Percentiles rank a stretch among this genome's conserved stretches.
phyloP scores from a whole-genome alignment of 257 asterid genomes.

The Orobanche coerulescens region DNA sequence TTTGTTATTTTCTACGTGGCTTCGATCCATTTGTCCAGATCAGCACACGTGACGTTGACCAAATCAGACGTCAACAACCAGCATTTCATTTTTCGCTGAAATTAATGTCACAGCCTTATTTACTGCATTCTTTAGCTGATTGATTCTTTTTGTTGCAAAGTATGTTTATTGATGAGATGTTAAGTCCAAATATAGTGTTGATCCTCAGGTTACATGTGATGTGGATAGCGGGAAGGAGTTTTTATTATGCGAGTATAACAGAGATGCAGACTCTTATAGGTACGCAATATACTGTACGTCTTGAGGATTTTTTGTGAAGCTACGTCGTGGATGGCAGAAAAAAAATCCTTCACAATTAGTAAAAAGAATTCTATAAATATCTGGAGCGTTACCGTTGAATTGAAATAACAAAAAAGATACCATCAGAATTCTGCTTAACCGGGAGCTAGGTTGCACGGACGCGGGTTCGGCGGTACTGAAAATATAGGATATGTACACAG shows the following conservation, averaged over 20 bases:
- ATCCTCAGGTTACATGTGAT: constrained; percentile 71
- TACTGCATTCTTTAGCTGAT: not conserved
- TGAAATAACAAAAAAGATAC: not conserved
- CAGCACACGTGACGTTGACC: too few relatives aligned
- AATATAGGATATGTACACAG: too few relatives aligned
- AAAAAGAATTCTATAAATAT: not conserved
- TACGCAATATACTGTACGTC: constrained; percentile 19
- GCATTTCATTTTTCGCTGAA: too few relatives aligned
- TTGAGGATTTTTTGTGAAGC: constrained; percentile 3
- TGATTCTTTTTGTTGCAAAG: not conserved
- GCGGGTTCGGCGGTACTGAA: too few relatives aligned
- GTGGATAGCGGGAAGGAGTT: constrained; percentile 77
- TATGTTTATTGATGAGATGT: not conserved
- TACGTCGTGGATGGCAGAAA: not conserved
- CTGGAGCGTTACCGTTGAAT: not conserved
- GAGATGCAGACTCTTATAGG: constrained; percentile 99
- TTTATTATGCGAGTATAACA: constrained; percentile 85
- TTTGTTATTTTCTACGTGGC: too few relatives aligned
- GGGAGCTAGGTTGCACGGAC: not conserved
- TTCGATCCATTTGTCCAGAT: too few relatives aligned
- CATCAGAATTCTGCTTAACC: not conserved
- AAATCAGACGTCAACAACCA: too few relatives aligned
- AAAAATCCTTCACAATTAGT: not conserved
- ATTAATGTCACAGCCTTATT: too few relatives aligned
- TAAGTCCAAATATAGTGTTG: not conserved